Percentiles rank a stretch among this genome's conserved stretches.
Conservation (phyloP, 2,329 filamentous ascomycete species). For the Ophiobolus disseminans region DNA sequence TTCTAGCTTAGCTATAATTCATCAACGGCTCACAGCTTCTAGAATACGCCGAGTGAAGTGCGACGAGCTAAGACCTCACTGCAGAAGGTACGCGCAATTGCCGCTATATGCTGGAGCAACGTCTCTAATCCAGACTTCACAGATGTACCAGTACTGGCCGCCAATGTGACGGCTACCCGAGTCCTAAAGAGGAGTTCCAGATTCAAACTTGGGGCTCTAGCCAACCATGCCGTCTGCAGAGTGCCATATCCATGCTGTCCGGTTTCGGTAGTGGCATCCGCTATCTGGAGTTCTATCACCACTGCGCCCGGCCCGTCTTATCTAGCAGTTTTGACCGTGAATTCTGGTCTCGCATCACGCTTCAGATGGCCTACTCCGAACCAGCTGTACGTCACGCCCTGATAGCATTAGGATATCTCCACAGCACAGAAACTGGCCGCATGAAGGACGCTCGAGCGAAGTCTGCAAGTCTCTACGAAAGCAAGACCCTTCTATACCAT, state of each 20-base stretch:
- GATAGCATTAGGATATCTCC: slow-evolving; percentile 51
- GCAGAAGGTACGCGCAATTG: slow-evolving; percentile 20
- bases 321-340: slow-evolving; percentile 41
- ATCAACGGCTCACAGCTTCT: slow-evolving; percentile 1
- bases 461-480: slow-evolving; percentile 10
- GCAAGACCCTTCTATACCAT: slow-evolving; percentile 45
- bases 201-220: slow-evolving; percentile 6
- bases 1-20: background rate
- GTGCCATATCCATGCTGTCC: slow-evolving; percentile 11
- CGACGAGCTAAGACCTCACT: slow-evolving; percentile 28
- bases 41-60: slow-evolving; percentile 33
- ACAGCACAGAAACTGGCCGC: slow-evolving; percentile 27
- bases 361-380: slow-evolving; percentile 53
- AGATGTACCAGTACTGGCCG: slow-evolving; percentile 41
- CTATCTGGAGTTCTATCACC: slow-evolving; percentile 53
- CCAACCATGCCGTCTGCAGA: slow-evolving; percentile 6
- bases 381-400: slow-evolving; percentile 54
- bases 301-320: slow-evolving; percentile 47
- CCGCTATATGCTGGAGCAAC: background rate
- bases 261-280: slow-evolving; percentile 23
- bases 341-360: slow-evolving; percentile 53
- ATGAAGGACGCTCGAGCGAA: slow-evolving; percentile 26
- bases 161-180: slow-evolving; percentile 37
- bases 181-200: slow-evolving; percentile 4
- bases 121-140: slow-evolving; percentile 5